These are phyloP conservation scores for Lachancea waltii DNA, from an alignment of 805 yeast genomes.

Conservation along the genomic window DNA sequence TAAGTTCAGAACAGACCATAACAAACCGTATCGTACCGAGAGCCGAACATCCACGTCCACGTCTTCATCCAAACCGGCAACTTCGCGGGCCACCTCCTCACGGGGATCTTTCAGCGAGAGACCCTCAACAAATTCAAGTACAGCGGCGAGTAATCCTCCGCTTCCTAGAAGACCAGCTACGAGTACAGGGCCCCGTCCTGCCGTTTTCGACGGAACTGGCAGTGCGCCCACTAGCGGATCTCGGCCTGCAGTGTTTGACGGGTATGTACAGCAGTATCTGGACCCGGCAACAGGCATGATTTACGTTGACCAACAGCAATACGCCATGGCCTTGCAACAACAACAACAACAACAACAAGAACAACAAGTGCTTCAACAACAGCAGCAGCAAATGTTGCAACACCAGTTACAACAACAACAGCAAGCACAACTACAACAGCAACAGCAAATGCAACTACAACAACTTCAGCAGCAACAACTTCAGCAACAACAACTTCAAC, in stretches of 20 bases:
- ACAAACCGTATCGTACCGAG: slow-evolving; percentile 27
- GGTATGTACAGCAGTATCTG: slow-evolving; percentile 52
- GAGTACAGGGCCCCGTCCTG: slow-evolving; percentile 30
- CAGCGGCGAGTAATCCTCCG: slow-evolving; percentile 9
- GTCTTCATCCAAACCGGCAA: too few relatives aligned
- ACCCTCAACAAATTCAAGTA: slow-evolving; percentile 9
- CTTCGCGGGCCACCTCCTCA: slow-evolving; percentile 16
- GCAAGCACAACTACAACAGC: slow-evolving; percentile 26
- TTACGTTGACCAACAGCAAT: slow-evolving; percentile 64
- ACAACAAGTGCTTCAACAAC: slow-evolving; percentile 16
- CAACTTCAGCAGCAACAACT: slow-evolving; percentile 21
- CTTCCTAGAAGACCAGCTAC: slow-evolving; percentile 11
- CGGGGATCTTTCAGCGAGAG: slow-evolving; percentile 9
- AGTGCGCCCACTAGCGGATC: neutral
- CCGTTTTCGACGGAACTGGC: slow-evolving; percentile 31
- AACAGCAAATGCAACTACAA: slow-evolving; percentile 23
- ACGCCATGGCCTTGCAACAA: slow-evolving; percentile 25
- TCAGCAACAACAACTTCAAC: slow-evolving; percentile 16
- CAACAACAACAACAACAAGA: slow-evolving; percentile 17
- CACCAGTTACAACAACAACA: slow-evolving; percentile 4
- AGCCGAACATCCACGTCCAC: slow-evolving; percentile 7
- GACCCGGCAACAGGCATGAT: slow-evolving; percentile 67
- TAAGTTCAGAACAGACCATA: slow-evolving; percentile 36
- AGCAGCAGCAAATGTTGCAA: slow-evolving; percentile 8
- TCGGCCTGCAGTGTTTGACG: slow-evolving; percentile 25